These are phyloP conservation scores for Pneumocystis oryctolagi DNA, from an alignment of 1,139 yeast genomes.

Conservation along the genomic window DNA sequence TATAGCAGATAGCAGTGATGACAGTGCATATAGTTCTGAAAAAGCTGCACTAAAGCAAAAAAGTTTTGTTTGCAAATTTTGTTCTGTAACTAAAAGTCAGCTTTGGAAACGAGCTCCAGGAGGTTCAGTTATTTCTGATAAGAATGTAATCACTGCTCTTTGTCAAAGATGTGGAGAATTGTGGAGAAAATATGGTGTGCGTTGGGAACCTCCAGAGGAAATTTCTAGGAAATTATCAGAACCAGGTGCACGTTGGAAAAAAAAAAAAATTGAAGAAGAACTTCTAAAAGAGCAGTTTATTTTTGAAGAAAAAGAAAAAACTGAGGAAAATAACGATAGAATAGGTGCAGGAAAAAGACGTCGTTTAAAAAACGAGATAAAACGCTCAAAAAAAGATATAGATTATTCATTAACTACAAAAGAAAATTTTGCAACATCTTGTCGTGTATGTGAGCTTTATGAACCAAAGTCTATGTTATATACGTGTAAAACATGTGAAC, in stretches of 20 bases:
- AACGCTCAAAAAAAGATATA: conserved; percentile 12
- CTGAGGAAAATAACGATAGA: conserved; percentile 3
- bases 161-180: conserved; percentile 77
- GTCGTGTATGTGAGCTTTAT: conserved; percentile 3
- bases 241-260: conserved; percentile 38
- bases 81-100: conserved; percentile 38
- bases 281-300: conserved; percentile 39
- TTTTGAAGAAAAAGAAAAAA: conserved; percentile 12
- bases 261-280: conserved; percentile 55
- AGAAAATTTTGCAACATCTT: conserved; percentile 7
- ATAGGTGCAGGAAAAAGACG: conserved; percentile 9
- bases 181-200: conserved; percentile 81
- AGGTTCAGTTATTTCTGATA: conserved; percentile 28
- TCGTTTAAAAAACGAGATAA: conserved; percentile 12
- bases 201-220: conserved; percentile 75
- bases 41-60: conserved; percentile 31
- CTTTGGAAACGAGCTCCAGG: conserved; percentile 71
- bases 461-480: conserved; percentile 23
- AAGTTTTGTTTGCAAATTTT: conserved; percentile 47
- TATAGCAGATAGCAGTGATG: conserved; percentile 55
- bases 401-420: conserved; percentile 6
- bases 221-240: conserved; percentile 39
- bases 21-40: conserved; percentile 47
- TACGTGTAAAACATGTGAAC: conserved; percentile 55
- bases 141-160: conserved; percentile 36